Conservation (phyloP, 768 basidiomycete species). For the Lactifluus piperatus region DNA sequence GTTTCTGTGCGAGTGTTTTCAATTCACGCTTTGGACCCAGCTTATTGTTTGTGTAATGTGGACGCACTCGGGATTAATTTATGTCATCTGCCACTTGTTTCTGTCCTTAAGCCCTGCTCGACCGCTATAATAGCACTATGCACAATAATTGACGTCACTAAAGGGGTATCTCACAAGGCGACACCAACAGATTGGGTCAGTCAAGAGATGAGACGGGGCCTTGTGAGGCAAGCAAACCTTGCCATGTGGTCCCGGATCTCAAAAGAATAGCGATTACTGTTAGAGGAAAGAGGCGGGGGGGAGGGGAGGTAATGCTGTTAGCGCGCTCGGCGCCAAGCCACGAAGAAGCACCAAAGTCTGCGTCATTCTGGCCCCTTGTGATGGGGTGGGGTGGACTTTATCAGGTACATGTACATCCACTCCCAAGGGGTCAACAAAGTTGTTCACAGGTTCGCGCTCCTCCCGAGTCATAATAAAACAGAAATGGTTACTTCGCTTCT, state of each 20-base stretch:
- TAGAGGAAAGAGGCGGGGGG: too few species aligned
- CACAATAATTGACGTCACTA: background rate
- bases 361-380: background rate
- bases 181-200: background rate
- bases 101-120: background rate
- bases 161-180: too few species aligned
- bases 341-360: background rate
- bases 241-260: background rate
- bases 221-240: background rate
- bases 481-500: too few species aligned
- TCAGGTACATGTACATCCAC: background rate
- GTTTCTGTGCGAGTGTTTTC: background rate
- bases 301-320: background rate
- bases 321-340: background rate
- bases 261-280: background rate
- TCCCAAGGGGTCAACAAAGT: too few species aligned
- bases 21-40: background rate
- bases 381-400: background rate
- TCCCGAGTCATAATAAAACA: too few species aligned
- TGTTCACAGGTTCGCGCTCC: too few species aligned
- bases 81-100: background rate
- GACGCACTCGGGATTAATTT: background rate
- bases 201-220: background rate
- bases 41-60: background rate
- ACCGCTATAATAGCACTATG: background rate